phyloP scores from a whole-genome alignment of 2,329 filamentous ascomycete species.

The Huntiella moniliformis region DNA sequence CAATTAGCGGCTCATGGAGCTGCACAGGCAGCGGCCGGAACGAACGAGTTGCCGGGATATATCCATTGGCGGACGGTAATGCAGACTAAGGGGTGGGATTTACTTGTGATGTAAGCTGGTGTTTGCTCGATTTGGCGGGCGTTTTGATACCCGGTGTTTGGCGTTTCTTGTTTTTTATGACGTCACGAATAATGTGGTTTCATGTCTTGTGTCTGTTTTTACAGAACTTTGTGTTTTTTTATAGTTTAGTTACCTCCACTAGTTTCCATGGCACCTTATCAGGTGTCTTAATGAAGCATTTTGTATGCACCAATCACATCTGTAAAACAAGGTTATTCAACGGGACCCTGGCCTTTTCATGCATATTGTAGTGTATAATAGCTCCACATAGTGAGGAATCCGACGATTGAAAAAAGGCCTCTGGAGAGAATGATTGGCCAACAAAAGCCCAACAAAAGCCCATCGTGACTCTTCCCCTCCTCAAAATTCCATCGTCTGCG shows the following conservation, averaged over 20 bases:
- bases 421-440: no score
- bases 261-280: constrained; percentile 11
- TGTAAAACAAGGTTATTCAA: no score
- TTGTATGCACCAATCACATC: no score
- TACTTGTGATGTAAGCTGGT: constrained; percentile 56
- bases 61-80: constrained; percentile 93
- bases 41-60: constrained; percentile 32
- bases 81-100: constrained; percentile 80
- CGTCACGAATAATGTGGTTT: constrained; percentile 11
- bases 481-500: no score
- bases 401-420: no score
- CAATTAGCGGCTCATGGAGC: constrained; percentile 21
- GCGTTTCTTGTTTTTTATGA: constrained; percentile 7
- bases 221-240: constrained; percentile 5
- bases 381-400: no score
- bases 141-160: background rate
- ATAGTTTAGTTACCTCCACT: constrained; percentile 6
- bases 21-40: constrained; percentile 19
- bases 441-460: no score
- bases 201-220: constrained; percentile 5
- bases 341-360: no score
- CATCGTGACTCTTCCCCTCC: no score
- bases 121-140: constrained; percentile 12
- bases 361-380: no score
- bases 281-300: background rate